Conservation (phyloP, 2,329 filamentous ascomycete genomes). For the Cercospora brassicicola region DNA sequence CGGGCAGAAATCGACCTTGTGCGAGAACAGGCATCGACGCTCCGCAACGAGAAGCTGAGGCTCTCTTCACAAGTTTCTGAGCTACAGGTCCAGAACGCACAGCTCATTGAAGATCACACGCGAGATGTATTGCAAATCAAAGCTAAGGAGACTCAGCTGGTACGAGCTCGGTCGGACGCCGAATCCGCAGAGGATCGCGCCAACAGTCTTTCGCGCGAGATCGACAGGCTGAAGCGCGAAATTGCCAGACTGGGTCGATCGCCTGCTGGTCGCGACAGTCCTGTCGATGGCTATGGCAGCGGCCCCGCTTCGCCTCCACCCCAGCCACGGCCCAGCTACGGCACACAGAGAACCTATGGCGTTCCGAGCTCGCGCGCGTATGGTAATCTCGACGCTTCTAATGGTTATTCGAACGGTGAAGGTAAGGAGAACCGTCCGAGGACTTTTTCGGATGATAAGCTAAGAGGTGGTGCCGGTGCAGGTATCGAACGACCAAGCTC, state of each 20-base stretch:
- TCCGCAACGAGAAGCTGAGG: constrained; percentile 77
- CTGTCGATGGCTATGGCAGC: constrained; percentile 26
- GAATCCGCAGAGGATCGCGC: constrained; percentile 86
- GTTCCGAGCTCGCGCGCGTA: constrained; percentile 25
- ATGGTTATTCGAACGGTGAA: constrained; percentile 33
- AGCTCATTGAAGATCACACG: constrained; percentile 95
- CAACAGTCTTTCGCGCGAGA: constrained; percentile 79
- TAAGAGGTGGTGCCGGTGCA: constrained; percentile 26
- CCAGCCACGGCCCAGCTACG: constrained; percentile 24
- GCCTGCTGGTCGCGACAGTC: constrained; percentile 45
- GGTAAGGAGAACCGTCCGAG: constrained; percentile 49
- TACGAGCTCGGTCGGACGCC: constrained; percentile 84
- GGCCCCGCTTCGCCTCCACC: constrained; percentile 20
- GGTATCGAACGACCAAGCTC: constrained; percentile 18
- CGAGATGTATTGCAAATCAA: constrained; percentile 94
- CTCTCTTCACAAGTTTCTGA: constrained; percentile 86
- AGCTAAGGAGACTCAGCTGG: constrained; percentile 95
- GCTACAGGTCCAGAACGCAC: constrained; percentile 93
- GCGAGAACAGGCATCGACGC: constrained; percentile 71
- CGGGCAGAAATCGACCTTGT: constrained; percentile 79
- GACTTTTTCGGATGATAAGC: constrained; percentile 23
- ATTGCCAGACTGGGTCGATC: constrained; percentile 57
- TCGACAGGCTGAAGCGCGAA: constrained; percentile 90
- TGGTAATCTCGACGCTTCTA: constrained; percentile 6
- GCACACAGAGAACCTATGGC: constrained; percentile 27